phyloP scores from a whole-genome alignment of 371 early-diverging fungal species.

The Actinomortierella wolfii region DNA sequence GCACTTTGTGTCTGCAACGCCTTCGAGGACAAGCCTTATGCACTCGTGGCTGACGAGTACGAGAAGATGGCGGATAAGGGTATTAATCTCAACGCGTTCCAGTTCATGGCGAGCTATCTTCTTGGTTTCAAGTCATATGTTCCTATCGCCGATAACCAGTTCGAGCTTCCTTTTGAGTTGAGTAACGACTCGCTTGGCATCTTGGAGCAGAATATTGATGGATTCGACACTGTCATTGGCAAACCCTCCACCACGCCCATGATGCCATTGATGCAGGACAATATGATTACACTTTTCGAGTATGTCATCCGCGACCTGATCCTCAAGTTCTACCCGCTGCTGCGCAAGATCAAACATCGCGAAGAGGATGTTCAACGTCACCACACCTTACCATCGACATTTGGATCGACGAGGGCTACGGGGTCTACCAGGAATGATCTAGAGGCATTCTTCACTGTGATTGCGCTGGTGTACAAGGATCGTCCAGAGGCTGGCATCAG shows the following conservation, averaged over 20 bases:
- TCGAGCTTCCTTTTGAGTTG: slow-evolving; percentile 46
- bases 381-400: slow-evolving; percentile 35
- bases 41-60: slow-evolving; percentile 61
- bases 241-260: slow-evolving; percentile 33
- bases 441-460: slow-evolving; percentile 66
- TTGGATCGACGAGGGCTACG: too few relatives aligned
- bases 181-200: slow-evolving; percentile 47
- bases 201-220: slow-evolving; percentile 37
- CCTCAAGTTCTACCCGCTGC: slow-evolving; percentile 54
- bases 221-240: slow-evolving; percentile 42
- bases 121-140: slow-evolving; percentile 59
- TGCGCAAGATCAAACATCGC: slow-evolving; percentile 68
- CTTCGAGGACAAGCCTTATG: slow-evolving; percentile 49
- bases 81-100: slow-evolving; percentile 61
- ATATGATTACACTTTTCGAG: slow-evolving; percentile 55
- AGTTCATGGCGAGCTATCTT: slow-evolving; percentile 71
- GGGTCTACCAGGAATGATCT: slow-evolving; percentile 55
- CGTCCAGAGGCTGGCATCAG: slow-evolving; percentile 75
- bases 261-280: slow-evolving; percentile 47
- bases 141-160: slow-evolving; percentile 31
- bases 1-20: slow-evolving; percentile 58
- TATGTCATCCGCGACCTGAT: slow-evolving; percentile 59
- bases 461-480: slow-evolving; percentile 72
- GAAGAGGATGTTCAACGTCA: slow-evolving; percentile 72
- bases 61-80: slow-evolving; percentile 63